Evolutionary conservation across 108 stramenopile genomes (phyloP), one percentile per base, ranked within the genome.

Genomic region (Halocafeteria seosinensis): DNA sequence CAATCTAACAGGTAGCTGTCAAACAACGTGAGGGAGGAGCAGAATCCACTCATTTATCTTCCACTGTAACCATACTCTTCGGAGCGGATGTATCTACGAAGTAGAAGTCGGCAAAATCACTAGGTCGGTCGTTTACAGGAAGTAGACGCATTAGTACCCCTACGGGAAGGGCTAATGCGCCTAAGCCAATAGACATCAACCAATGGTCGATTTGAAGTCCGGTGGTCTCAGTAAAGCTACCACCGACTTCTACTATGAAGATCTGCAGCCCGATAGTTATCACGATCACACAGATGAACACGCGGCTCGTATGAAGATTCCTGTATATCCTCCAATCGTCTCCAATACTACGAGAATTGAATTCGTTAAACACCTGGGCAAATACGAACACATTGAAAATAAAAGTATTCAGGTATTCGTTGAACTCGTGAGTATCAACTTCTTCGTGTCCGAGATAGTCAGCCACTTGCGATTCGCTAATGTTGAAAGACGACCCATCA

Each of bases 381-480:
- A 89, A 92, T 11, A 94, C 92, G 75, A 97, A 97, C 23, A 86
- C 55, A 75, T 97, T 97, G 83, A 97, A 97, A 57, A 97, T 82
- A 37, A 90, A 36, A 9, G 91, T 90, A 87, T 70, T 89, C 37
- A 61, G 42, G 72, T 78, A 1, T 55, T 73, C n/a, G n/a, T 31
- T 23, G 51, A 55, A 4, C 23, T 50, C 34, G n/a, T 17, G n/a
- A n/a, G n/a, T n/a, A n/a, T n/a, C n/a, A n/a, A n/a, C 23, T 38
- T 62, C 21, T 62, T 21, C 34, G 50, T 0, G 60, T n/a, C 42
- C 27, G 38, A 35, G 9, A 50, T 21, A 38, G 62, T 36, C 13
- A 53, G 27, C 0, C 1, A 29, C 29, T 21, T 36, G 12, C 36
- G 55, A 24, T 13, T 79, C 78, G 9, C 76, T 77, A 51, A 78